Percentiles rank a stretch among this genome's conserved stretches.
phyloP scores from a whole-genome alignment of 2,329 filamentous ascomycete genomes.

The Tolypocladium sp. region DNA sequence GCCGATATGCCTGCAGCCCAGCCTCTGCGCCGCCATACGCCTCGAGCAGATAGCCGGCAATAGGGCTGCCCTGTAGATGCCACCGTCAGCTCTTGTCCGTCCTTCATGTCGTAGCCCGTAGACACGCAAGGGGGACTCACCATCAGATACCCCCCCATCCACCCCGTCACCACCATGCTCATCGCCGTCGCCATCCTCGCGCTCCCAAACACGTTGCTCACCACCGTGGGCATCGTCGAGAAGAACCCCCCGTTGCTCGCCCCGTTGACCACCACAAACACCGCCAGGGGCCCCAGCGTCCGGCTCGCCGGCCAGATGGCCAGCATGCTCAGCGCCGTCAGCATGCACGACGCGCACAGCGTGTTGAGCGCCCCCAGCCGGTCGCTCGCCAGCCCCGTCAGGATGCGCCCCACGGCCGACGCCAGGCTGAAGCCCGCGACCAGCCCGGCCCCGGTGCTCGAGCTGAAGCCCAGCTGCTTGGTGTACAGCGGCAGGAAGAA shows the following conservation, averaged over 20 bases:
- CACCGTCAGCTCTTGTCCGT: not conserved
- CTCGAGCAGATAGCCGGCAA: slow-evolving; percentile 50
- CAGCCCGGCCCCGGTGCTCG: slow-evolving; percentile 43
- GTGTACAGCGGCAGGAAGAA: slow-evolving; percentile 53
- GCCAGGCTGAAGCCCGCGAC: slow-evolving; percentile 54
- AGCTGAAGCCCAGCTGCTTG: slow-evolving; percentile 42
- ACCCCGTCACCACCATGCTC: slow-evolving; percentile 53
- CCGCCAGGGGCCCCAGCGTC: slow-evolving; percentile 40
- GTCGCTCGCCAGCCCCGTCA: slow-evolving; percentile 45
- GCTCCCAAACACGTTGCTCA: slow-evolving; percentile 49
- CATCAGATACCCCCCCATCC: slow-evolving; percentile 52
- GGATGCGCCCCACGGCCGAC: slow-evolving; percentile 47
- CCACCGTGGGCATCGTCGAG: slow-evolving; percentile 52
- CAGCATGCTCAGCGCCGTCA: slow-evolving; percentile 49
- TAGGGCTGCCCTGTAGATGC: slow-evolving; percentile 37
- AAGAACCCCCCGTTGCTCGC: slow-evolving; percentile 55
- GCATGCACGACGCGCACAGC: slow-evolving; percentile 37
- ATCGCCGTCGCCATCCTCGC: slow-evolving; percentile 45
- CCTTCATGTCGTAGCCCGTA: no score
- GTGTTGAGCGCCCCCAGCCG: slow-evolving; percentile 45
- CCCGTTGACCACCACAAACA: slow-evolving; percentile 52
- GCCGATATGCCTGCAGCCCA: slow-evolving; percentile 44
- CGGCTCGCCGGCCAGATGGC: slow-evolving; percentile 51
- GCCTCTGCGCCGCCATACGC: slow-evolving; percentile 41
- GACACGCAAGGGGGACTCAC: slow-evolving; percentile 21